Conservation (phyloP, 129 eudicot species). For the Gnaphalium uliginosum region DNA sequence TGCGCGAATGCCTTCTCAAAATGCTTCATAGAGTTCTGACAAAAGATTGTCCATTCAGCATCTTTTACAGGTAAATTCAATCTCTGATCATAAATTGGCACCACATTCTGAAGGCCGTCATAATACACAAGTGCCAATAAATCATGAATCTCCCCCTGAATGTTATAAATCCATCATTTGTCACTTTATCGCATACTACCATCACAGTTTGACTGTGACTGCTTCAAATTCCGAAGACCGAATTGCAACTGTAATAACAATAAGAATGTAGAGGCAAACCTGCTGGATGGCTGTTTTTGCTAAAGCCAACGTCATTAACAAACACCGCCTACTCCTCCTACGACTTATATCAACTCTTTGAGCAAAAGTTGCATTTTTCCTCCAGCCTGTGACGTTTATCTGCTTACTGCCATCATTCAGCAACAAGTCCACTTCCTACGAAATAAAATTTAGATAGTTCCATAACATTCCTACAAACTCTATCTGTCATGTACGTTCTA, state of each 20-base stretch:
- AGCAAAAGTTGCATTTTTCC: slow-evolving; percentile 69
- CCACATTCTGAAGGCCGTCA: slow-evolving; percentile 94
- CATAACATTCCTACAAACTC: slow-evolving; percentile 14
- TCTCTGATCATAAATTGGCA: slow-evolving; percentile 91
- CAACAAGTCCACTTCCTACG: slow-evolving; percentile 96
- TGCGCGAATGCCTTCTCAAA: slow-evolving; percentile 85
- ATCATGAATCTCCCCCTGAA: slow-evolving; percentile 97
- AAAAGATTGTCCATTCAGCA: slow-evolving; percentile 78
- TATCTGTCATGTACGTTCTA: neutral
- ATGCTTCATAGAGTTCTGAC: slow-evolving; percentile 89
- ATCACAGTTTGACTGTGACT: slow-evolving; percentile 10
- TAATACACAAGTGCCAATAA: slow-evolving; percentile 89
- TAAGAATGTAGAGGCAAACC: slow-evolving; percentile 41
- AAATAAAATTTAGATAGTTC: slow-evolving; percentile 4
- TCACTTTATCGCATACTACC: neutral
- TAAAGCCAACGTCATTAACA: slow-evolving; percentile 88
- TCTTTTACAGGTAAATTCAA: slow-evolving; percentile 66
- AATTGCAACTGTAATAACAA: neutral
- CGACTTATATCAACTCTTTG: slow-evolving; percentile 91
- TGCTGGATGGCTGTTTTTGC: slow-evolving; percentile 78
- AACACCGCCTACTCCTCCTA: slow-evolving; percentile 93
- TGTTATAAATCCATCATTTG: slow-evolving; percentile 23
- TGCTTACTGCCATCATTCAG: slow-evolving; percentile 98
- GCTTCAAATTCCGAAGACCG: neutral
- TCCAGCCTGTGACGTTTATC: slow-evolving; percentile 82